phyloP scores from a whole-genome alignment of 1,284 basidiomycete genomes.

The Meira nashicola region DNA sequence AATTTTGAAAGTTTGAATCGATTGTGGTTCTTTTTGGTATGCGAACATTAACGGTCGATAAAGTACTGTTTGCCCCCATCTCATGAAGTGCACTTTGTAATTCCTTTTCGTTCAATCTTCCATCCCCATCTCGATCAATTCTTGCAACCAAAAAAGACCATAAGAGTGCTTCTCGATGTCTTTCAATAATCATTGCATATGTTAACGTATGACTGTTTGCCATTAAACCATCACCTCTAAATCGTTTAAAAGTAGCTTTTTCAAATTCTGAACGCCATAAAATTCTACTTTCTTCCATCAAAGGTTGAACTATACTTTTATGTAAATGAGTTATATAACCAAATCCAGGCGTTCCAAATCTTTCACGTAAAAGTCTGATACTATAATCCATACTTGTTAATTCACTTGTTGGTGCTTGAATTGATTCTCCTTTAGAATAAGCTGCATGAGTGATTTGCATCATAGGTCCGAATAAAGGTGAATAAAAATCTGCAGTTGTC shows the following conservation, averaged over 20 bases:
- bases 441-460: not conserved
- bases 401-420: not conserved
- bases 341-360: not conserved
- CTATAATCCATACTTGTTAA: not conserved
- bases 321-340: not conserved
- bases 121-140: constrained; percentile 18
- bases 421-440: not conserved
- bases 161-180: constrained; percentile 40
- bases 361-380: not conserved
- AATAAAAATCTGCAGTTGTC: not conserved
- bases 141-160: constrained; percentile 38
- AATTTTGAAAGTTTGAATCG: not conserved
- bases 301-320: not conserved
- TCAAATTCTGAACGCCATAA: not conserved
- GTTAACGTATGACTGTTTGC: not conserved
- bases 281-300: not conserved
- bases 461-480: not conserved
- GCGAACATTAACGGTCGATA: not conserved
- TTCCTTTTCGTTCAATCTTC: not conserved
- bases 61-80: not conserved
- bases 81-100: not conserved
- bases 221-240: not conserved
- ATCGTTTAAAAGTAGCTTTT: not conserved
- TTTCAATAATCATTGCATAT: constrained; percentile 18
- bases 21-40: not conserved